A percentile compares a stretch with the other conserved stretches of the same genome.
phyloP scores from a whole-genome alignment of 2,329 filamentous ascomycete species.

The Sclerotinia subarctica region DNA sequence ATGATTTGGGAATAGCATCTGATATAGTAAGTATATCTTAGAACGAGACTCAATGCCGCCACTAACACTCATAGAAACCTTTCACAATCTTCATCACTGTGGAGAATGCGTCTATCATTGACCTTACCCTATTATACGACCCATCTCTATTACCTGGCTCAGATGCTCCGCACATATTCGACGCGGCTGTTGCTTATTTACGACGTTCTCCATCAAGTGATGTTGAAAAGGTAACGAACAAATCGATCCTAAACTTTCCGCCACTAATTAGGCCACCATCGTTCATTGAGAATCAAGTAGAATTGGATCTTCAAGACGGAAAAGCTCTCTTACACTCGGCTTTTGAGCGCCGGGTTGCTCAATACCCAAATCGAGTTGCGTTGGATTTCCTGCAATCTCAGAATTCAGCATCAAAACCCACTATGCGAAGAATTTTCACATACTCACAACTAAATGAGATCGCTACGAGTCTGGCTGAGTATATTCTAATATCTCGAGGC shows the following conservation, averaged over 20 bases:
- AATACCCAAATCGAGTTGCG: conserved; percentile 10
- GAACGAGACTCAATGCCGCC: neutral
- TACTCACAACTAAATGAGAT: conserved; percentile 7
- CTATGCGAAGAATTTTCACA: conserved; percentile 1
- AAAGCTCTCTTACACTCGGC: neutral
- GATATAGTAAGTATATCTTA: neutral
- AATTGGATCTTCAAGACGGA: neutral
- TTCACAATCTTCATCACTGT: neutral
- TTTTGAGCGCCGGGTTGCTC: conserved; percentile 5
- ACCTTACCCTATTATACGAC: neutral
- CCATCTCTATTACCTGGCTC: neutral
- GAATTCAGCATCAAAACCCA: neutral
- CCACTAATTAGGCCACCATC: conserved; percentile 1
- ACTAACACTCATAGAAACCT: neutral
- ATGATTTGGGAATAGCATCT: neutral
- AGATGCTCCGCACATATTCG: conserved; percentile 10
- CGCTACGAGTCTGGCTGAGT: neutral
- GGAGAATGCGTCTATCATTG: neutral
- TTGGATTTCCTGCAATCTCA: conserved; percentile 12
- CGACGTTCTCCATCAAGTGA: conserved; percentile 7
- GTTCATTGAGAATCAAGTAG: neutral
- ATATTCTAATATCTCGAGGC: neutral
- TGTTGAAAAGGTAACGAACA: neutral
- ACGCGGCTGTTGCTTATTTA: neutral
- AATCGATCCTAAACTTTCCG: conserved; percentile 5